phyloP scores from a whole-genome alignment of 148 eudicot genomes.

The Fagopyrum homotropicum region DNA sequence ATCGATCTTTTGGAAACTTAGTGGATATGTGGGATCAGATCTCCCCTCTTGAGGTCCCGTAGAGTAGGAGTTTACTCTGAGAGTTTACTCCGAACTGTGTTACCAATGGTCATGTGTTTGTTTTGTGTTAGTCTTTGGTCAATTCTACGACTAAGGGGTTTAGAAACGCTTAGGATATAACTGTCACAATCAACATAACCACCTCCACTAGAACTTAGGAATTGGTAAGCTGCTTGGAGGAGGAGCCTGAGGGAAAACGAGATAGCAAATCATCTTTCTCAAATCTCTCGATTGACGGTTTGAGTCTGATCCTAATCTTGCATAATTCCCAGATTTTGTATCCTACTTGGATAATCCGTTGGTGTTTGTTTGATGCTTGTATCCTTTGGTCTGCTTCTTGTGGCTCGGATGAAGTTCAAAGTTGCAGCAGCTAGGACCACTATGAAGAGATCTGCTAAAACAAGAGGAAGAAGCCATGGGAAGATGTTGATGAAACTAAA shows the following conservation, averaged over 20 bases:
- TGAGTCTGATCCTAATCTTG: conserved; percentile 29
- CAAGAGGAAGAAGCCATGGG: conserved; percentile 13
- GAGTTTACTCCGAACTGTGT: too few relatives aligned
- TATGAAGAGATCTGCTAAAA: conserved; percentile 25
- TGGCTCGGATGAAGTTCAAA: conserved; percentile 13
- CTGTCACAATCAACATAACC: conserved; percentile 1
- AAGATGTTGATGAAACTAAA: conserved; percentile 26
- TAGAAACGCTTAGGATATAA: too few relatives aligned
- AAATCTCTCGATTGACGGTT: conserved; percentile 19
- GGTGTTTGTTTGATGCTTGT: background rate
- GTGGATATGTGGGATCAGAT: too few relatives aligned
- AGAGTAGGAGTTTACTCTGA: too few relatives aligned
- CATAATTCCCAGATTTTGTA: background rate
- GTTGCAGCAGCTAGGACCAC: background rate
- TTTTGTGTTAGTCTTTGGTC: too few relatives aligned
- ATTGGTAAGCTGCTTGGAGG: conserved; percentile 86
- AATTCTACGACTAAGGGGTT: too few relatives aligned
- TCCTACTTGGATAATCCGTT: background rate
- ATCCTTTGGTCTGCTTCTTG: conserved; percentile 18
- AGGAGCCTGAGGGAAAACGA: conserved; percentile 40
- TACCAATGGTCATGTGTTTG: too few relatives aligned
- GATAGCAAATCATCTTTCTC: conserved; percentile 13
- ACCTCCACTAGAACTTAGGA: conserved; percentile 30
- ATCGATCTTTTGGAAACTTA: too few relatives aligned
- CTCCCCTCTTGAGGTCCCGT: too few relatives aligned